Evolutionary conservation across 1,139 yeast genomes (phyloP), one percentile per base, ranked within the genome.

Genomic region (Geotrichum siamense): DNA sequence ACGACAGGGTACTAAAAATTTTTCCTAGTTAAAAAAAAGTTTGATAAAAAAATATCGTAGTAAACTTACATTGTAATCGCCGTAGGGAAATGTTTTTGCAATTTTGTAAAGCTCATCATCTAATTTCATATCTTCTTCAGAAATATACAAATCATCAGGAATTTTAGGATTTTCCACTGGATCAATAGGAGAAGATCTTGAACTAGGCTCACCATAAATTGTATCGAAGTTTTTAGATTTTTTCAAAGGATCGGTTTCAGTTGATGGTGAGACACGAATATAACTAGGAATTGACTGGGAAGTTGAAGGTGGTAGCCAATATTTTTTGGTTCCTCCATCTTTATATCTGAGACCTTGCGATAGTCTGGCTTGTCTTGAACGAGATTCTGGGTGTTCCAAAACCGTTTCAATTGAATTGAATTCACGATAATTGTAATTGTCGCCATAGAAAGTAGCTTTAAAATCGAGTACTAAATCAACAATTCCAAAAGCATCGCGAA

Each of bases 301-400:
- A 20, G 25, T 21, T 3, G 16, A 25, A 20, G 37, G 27, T 0
- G 85, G 82, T 5, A 91, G 64, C 97, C 97, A 91, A 59, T 87
- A 87, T 54, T 84, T 85, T 23, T 76, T 78, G 44, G 75, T 74
- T 0, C 96, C 96, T 40, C 85, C 83, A 45, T 77, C 74, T 37
- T 78, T 76, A 59, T 86, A 87, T 35, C 99, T 64, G 51, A 89
- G 64, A 0, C 99, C 99, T 48, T 86, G 83, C 51, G 81, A 78
- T 38, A 91, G 75, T 49, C 94, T 73, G 43, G 82, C 78, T 69
- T 76, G 70, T 42, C 93, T 66, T 0, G 91, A 78, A 16, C 69
- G 68, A 1, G 85, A 74, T 26, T 73, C 74, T 1, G 86, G 86
- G 51, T 80, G 87, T 2, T 84, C 82, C 33, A 81, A 70, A 22